phyloP scores from a whole-genome alignment of 2,329 filamentous ascomycete species.

The Fonsecaea monophora region DNA sequence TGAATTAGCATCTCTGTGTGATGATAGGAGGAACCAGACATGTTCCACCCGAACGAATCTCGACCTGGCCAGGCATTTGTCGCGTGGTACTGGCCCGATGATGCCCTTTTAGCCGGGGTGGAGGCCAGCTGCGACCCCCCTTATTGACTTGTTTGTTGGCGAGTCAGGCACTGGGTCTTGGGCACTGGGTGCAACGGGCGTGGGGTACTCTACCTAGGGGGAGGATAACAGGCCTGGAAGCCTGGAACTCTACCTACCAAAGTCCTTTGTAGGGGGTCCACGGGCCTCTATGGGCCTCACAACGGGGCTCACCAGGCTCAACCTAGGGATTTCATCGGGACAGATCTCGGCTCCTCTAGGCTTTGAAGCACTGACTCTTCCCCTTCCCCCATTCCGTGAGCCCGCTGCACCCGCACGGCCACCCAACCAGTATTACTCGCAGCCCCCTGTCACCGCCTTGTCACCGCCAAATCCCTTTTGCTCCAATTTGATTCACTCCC shows the following conservation, averaged over 20 bases:
- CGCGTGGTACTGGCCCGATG: constrained; percentile 25
- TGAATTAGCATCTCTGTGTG: constrained; percentile 16
- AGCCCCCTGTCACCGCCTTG: constrained; percentile 1
- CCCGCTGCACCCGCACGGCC: constrained; percentile 13
- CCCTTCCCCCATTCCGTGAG: constrained; percentile 20
- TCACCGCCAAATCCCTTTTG: constrained; percentile 22
- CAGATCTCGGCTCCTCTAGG: constrained; percentile 18
- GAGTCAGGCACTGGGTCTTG: background rate
- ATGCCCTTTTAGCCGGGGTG: constrained; percentile 13
- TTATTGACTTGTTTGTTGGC: constrained; percentile 5
- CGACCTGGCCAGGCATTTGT: constrained; percentile 3
- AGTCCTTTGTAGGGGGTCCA: too few species aligned
- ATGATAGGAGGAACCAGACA: constrained; percentile 10
- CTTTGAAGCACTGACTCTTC: constrained; percentile 1
- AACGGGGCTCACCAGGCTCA: background rate
- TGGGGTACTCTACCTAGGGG: constrained; percentile 3
- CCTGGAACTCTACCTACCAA: background rate
- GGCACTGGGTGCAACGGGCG: background rate
- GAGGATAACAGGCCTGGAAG: background rate
- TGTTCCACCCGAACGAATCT: constrained; percentile 18
- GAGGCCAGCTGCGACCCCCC: background rate
- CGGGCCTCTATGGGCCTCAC: background rate
- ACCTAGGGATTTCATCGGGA: constrained; percentile 18
- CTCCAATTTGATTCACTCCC: constrained; percentile 8
- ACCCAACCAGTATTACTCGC: constrained; percentile 5